A percentile compares a stretch with the other conserved stretches of the same genome.
phyloP scores from a whole-genome alignment of 2,329 filamentous ascomycete species.

The Acrodontium crateriforme region DNA sequence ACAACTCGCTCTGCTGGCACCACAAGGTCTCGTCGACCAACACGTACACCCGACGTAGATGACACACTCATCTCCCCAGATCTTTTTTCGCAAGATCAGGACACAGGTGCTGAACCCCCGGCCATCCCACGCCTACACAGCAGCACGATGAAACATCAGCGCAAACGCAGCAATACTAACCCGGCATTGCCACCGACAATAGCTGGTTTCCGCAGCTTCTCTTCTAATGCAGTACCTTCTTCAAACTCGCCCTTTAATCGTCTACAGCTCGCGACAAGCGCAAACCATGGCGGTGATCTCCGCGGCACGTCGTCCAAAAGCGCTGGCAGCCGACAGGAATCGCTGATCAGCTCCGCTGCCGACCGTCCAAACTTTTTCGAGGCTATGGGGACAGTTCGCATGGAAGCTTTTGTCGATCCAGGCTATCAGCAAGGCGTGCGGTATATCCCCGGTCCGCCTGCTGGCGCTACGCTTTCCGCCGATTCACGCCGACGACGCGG shows the following conservation, averaged over 20 bases:
- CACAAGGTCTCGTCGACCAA: conserved; percentile 6
- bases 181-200: conserved; percentile 53
- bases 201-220: conserved; percentile 67
- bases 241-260: conserved; percentile 11
- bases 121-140: conserved; percentile 57
- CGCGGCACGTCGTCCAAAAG: conserved; percentile 12
- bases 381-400: conserved; percentile 77
- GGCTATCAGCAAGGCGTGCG: conserved; percentile 18
- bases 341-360: conserved; percentile 12
- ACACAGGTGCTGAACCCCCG: conserved; percentile 56
- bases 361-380: conserved; percentile 55
- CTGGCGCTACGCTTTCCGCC: conserved; percentile 5
- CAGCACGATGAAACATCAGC: conserved; percentile 47
- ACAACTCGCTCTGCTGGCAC: conserved; percentile 43
- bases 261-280: too few relatives aligned
- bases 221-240: conserved; percentile 30
- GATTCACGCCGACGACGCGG: conserved; percentile 11
- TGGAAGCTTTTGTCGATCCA: conserved; percentile 85
- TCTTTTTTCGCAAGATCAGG: conserved; percentile 18
- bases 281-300: too few relatives aligned
- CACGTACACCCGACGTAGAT: too few relatives aligned
- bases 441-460: conserved; percentile 18
- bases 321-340: conserved; percentile 13
- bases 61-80: not conserved
- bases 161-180: conserved; percentile 82